Evolutionary conservation across 805 yeast species (phyloP), one percentile per base, ranked within the genome.

Genomic region (Kodamaea kakaduensis): DNA sequence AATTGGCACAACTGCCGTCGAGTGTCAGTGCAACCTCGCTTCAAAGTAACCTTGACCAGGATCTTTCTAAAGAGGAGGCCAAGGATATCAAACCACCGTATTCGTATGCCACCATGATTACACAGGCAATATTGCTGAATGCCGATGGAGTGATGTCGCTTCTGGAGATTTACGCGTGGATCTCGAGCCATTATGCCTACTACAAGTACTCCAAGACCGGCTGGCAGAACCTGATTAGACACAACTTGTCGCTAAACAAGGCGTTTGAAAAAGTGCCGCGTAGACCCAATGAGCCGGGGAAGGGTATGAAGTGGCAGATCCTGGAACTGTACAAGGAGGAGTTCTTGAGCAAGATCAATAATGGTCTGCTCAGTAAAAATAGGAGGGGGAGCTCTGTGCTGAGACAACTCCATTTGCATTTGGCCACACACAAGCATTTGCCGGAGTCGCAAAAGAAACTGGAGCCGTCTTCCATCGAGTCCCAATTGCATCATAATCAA

Each of bases 281-380:
- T 52, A 77, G 84, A 54, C 89, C 95, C 19, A 83, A 87, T 58
- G 97, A 93, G 63, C 97, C 97, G 0, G 98, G 99, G 12, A 93
- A 93, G 59, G 97, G 98, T 45, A 90, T 93, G 95, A 93, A 93
- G 62, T 93, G 99, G 99, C 94, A 88, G 63, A 89, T 93, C 40
- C 78, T 88, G 44, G 93, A 86, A 25, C 66, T 79, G 31, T 90
- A 84, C 57, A 81, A 83, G 50, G 80, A 79, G 29, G 98, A 93
- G 45, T 89, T 89, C 51, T 61, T 89, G 55, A 75, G 73, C 47
- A 85, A 88, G 64, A 79, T 89, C 63, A 77, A 76, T 40, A 79
- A 75, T 41, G 96, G 96, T 10, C 74, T 82, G 25, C 61, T 84
- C 32, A 76, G 79, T 47, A 84, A 84, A 50, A 72, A 80, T 13